Evolutionary conservation across 306 rosid species (phyloP).

Genomic region (Malus domestica): DNA sequence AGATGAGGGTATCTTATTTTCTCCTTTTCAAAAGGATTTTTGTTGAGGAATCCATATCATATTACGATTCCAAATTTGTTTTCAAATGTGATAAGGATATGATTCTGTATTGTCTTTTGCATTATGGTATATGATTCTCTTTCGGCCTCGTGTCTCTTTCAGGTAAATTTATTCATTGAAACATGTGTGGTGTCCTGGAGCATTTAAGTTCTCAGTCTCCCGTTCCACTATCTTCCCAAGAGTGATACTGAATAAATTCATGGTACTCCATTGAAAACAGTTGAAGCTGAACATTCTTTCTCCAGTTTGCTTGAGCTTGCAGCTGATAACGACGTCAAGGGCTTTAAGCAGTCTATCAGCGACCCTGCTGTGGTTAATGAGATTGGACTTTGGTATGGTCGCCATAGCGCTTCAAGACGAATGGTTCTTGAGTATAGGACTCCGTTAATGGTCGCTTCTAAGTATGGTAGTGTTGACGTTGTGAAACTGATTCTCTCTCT

Average conservation of each 20-base stretch:
- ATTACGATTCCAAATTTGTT: not conserved
- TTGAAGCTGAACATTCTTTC: not conserved
- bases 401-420: not conserved
- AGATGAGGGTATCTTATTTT: not conserved
- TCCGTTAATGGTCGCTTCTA: conserved; percentile 14
- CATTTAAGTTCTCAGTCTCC: not conserved
- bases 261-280: not conserved
- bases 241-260: not conserved
- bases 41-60: not conserved
- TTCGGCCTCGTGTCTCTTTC: no score
- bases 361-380: not conserved
- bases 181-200: not conserved
- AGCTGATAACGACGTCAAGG: conserved; percentile 10
- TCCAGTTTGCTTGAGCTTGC: conserved; percentile 10
- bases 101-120: not conserved
- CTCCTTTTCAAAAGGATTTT: not conserved
- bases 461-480: conserved; percentile 6
- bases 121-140: not conserved
- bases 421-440: conserved; percentile 1
- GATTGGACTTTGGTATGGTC: not conserved
- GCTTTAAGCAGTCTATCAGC: not conserved
- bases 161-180: no score
- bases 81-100: not conserved
- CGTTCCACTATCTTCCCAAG: not conserved
- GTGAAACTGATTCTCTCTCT: conserved; percentile 8